Evolutionary conservation across 371 early-diverging fungal species (phyloP).

Genomic region (Lichtheimia hyalospora): DNA sequence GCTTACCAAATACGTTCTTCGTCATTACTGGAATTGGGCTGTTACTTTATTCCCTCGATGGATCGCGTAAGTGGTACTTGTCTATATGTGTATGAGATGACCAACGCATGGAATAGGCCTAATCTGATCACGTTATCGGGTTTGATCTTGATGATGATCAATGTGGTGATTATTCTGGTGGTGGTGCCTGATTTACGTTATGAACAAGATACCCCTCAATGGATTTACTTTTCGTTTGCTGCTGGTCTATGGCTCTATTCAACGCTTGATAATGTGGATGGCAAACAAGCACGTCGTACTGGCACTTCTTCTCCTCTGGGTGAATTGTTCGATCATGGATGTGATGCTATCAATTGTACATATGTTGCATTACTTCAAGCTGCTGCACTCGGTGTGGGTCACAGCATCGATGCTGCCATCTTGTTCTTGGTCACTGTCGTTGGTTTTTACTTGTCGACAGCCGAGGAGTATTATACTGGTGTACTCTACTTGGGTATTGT

Average conservation of each 20-base stretch:
- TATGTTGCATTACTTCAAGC: conserved; percentile 82
- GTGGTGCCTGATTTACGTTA: conserved; percentile 72
- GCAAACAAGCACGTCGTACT: conserved; percentile 85
- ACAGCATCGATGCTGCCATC: conserved; percentile 64
- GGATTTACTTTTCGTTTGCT: conserved; percentile 88
- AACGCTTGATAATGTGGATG: conserved; percentile 97
- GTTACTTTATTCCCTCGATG: conserved; percentile 87
- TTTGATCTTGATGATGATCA: conserved; percentile 81
- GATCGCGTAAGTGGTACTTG: conserved; percentile 78
- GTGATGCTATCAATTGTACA: conserved; percentile 91
- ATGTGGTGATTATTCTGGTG: conserved; percentile 70
- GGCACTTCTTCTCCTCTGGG: conserved; percentile 94
- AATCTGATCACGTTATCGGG: conserved; percentile 98
- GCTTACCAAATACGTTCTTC: conserved; percentile 79
- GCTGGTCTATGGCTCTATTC: conserved; percentile 92
- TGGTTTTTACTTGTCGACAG: conserved; percentile 91
- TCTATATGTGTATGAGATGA: not conserved
- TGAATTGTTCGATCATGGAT: conserved; percentile 92
- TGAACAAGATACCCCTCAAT: conserved; percentile 70
- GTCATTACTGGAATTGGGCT: conserved; percentile 90
- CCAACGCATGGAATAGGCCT: conserved; percentile 65
- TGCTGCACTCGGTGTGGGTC: conserved; percentile 79
- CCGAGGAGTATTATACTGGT: conserved; percentile 97
- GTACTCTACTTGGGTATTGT: conserved; percentile 88
- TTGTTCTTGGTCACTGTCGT: conserved; percentile 69